Conservation (phyloP, 2,329 filamentous ascomycete species). For the Capronia americana region DNA sequence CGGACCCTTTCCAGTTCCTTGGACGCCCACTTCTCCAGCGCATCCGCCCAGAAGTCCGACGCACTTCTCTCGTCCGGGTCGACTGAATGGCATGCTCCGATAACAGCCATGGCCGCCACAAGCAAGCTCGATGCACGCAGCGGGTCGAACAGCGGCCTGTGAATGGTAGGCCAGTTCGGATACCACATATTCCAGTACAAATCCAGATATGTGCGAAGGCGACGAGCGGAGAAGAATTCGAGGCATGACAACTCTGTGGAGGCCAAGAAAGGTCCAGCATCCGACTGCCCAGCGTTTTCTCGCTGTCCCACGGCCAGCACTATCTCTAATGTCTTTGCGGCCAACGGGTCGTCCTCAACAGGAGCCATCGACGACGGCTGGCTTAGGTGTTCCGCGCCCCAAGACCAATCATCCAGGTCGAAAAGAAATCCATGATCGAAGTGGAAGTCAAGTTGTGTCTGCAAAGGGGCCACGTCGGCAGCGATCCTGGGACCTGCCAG, state of each 20-base stretch:
- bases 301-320: not conserved
- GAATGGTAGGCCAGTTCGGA: constrained; percentile 43
- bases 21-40: constrained; percentile 5
- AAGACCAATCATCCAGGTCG: not conserved
- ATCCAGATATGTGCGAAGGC: constrained; percentile 39
- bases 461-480: not conserved
- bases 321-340: not conserved
- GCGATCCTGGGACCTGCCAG: not conserved
- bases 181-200: constrained; percentile 45
- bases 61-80: constrained; percentile 27
- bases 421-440: not conserved
- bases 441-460: not conserved
- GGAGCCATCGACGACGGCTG: not conserved
- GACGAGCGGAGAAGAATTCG: constrained; percentile 39
- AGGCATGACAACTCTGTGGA: constrained; percentile 9
- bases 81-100: constrained; percentile 42
- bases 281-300: not conserved
- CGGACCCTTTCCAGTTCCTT: constrained; percentile 1
- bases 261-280: not conserved
- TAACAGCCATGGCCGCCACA: constrained; percentile 42
- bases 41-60: constrained; percentile 31
- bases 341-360: not conserved
- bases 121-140: constrained; percentile 31
- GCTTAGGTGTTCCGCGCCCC: not conserved
- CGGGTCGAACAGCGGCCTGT: constrained; percentile 40